Conservation (phyloP, 345 rosid genomes). For the Syzygium aromaticum region DNA sequence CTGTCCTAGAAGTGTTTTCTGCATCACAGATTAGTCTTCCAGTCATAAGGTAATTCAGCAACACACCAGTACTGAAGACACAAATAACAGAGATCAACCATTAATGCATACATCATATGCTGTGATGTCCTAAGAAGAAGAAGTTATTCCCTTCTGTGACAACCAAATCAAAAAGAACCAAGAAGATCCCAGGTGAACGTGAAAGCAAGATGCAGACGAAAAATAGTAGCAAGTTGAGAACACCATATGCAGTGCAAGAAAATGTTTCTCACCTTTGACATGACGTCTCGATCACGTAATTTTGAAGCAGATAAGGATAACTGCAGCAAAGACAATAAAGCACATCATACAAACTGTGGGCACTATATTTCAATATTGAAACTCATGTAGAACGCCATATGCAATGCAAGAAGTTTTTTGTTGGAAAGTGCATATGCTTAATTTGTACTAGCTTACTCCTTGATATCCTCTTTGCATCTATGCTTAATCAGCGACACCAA, state of each 20-base stretch:
- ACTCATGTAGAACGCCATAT: neutral
- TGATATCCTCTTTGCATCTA: neutral
- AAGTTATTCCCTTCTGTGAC: neutral
- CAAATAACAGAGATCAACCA: neutral
- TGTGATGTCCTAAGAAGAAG: neutral
- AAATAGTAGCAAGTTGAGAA: neutral
- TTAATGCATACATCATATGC: neutral
- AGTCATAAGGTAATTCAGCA: neutral
- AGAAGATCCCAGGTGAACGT: neutral
- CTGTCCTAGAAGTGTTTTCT: neutral
- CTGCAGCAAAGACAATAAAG: slow-evolving; percentile 25
- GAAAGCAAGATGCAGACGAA: neutral
- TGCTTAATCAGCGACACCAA: neutral
- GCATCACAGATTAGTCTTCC: neutral
- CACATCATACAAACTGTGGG: neutral
- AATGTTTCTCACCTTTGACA: slow-evolving; percentile 47
- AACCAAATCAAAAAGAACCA: neutral
- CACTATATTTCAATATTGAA: neutral
- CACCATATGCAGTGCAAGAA: too few species aligned
- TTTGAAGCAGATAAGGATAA: slow-evolving; percentile 65
- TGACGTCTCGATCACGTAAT: slow-evolving; percentile 58
- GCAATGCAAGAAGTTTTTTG: neutral
- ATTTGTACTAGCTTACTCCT: neutral
- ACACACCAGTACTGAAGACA: neutral
- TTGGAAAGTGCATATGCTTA: neutral